Base-by-base conservation (phyloP, 2,329 filamentous ascomycete genomes). In the Daldinia eschscholtzii region DNA sequence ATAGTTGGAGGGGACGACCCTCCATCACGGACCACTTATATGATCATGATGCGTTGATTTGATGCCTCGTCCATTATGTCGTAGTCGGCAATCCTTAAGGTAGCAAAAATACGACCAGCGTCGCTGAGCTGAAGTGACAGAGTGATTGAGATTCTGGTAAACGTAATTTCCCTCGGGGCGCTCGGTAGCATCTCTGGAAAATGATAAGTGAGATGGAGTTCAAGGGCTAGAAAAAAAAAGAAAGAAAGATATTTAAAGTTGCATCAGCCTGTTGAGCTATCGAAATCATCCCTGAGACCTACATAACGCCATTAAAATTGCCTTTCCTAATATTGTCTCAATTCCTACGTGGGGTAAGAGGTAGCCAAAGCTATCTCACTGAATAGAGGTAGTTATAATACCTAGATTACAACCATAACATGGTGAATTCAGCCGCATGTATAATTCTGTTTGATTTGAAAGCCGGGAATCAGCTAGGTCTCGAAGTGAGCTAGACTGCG, bases 81-180 rank as follows among this genome's bases (percentile, higher is more conserved):
- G 41, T 63, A 58, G 46, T 53, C 50, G 48, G 50, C 9, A 64
- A 64, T 56, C 53, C 44, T 64, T 26, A 56, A 60, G 52, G 57
- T 53, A 57, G 23, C 42, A 46, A 42, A 42, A 55, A 57, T 67
- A 61, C 30, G 28, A 67, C 52, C 12, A 59, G 44, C 62, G 46
- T 69, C 69, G 61, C 63, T 63, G 63, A 71, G 26, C 37, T 59
- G 53, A 67, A 39, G 33, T 64, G 60, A 28, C 63, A 60, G 61
- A 62, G 60, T 64, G 60, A 28, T 63, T 60, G 61, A 62, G 60
- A 62, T 30, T 65, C 60, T 67, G 60, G 65, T 44, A 61, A 13
- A 13, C 10, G 63, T 30, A 68, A 68, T 71, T 64, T 65, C 60
- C 59, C 26, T 30, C 42, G 42, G 26, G 33, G 41, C 18, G 55